phyloP scores from a whole-genome alignment of 2,329 filamentous ascomycete species.

The Myriangium duriaei region DNA sequence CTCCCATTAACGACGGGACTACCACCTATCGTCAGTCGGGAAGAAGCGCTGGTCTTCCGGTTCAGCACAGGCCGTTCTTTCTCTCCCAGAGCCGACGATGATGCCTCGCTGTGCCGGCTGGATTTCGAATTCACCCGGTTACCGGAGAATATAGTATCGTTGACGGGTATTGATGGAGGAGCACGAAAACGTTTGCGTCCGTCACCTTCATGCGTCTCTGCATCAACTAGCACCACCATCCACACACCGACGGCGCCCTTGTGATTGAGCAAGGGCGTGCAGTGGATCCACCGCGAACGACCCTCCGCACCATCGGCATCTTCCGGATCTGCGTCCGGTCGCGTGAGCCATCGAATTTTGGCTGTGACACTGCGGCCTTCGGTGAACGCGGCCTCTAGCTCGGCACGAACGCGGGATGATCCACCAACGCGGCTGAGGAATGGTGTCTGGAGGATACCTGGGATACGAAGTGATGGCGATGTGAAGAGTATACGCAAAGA shows the following conservation, averaged over 20 bases:
- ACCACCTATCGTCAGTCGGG: conserved; percentile 4
- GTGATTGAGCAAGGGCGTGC: conserved; percentile 56
- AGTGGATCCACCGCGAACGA: conserved; percentile 61
- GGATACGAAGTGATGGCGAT: conserved; percentile 53
- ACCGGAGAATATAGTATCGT: conserved; percentile 16
- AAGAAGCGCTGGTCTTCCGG: not conserved
- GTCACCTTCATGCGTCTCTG: conserved; percentile 25
- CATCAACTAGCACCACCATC: conserved; percentile 65
- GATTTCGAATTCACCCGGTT: not conserved
- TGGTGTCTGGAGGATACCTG: conserved; percentile 46
- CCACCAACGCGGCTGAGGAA: conserved; percentile 33
- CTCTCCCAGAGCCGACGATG: not conserved
- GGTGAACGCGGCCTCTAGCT: conserved; percentile 27
- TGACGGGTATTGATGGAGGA: conserved; percentile 22
- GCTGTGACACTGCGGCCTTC: conserved; percentile 30
- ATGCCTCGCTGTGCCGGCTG: not conserved
- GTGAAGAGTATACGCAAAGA: conserved; percentile 57
- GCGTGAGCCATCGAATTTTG: conserved; percentile 30
- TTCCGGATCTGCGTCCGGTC: conserved; percentile 25
- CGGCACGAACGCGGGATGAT: conserved; percentile 24
- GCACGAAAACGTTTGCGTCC: conserved; percentile 19
- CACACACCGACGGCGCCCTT: conserved; percentile 61
- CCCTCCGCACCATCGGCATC: conserved; percentile 36
- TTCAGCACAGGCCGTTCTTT: not conserved
- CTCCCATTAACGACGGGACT: conserved; percentile 2